Evolutionary conservation across 164 flowering plant species (phyloP).

Genomic region (Pachysandra terminalis): DNA sequence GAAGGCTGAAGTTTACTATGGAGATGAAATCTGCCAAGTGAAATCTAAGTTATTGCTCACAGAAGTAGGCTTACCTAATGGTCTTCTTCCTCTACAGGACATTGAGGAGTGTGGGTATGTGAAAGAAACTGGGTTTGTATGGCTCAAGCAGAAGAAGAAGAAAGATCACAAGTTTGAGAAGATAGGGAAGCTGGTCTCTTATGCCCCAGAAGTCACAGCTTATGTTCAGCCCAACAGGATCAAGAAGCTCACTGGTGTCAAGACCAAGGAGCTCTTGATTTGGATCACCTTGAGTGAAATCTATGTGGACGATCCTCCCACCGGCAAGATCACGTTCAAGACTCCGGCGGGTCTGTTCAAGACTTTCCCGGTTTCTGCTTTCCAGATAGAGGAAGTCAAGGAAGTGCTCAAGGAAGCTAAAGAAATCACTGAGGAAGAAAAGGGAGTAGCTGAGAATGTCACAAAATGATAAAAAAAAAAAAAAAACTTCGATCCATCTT

Average conservation of each 20-base stretch:
- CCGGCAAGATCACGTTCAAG: conserved; percentile 32
- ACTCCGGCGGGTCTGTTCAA: conserved; percentile 27
- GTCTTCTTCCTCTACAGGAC: conserved; percentile 56
- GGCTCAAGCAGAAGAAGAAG: conserved; percentile 66
- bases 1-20: conserved; percentile 55
- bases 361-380: conserved; percentile 35
- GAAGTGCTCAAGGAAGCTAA: conserved; percentile 10
- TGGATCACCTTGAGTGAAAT: conserved; percentile 31
- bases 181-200: conserved; percentile 43
- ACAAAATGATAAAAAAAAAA: too few species aligned
- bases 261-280: conserved; percentile 31
- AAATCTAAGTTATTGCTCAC: conserved; percentile 38
- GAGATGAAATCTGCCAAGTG: conserved; percentile 46
- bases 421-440: too few species aligned
- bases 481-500: not conserved
- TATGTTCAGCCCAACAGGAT: conserved; percentile 13
- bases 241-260: conserved; percentile 28
- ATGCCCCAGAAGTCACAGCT: conserved; percentile 29
- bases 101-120: conserved; percentile 52
- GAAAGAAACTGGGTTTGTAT: conserved; percentile 54
- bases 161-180: conserved; percentile 45
- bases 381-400: conserved; percentile 27
- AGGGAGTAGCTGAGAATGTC: too few species aligned
- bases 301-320: conserved; percentile 9
- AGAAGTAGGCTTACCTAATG: conserved; percentile 47